These are phyloP conservation scores for Vitellaria paradoxa DNA, from an alignment of 179 eudicot species.

Conservation along the genomic window DNA sequence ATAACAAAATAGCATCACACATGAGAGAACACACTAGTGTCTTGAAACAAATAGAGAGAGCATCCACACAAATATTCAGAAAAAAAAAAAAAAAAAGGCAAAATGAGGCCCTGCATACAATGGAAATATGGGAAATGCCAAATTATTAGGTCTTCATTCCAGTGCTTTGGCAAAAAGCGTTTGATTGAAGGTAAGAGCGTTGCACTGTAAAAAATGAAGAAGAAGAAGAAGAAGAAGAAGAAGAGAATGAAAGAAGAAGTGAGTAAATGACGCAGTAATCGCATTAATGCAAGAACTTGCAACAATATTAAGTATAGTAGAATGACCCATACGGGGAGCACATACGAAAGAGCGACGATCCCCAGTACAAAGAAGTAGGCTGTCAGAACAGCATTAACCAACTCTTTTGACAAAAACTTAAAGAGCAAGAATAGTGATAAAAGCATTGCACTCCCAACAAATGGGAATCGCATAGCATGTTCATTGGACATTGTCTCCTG, in stretches of 20 bases:
- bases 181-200: conserved; percentile 79
- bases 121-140: conserved; percentile 86
- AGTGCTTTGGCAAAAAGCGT: conserved; percentile 69
- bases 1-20: background rate
- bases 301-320: conserved; percentile 11
- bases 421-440: conserved; percentile 86
- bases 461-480: conserved; percentile 97
- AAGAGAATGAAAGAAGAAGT: background rate
- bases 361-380: conserved; percentile 91
- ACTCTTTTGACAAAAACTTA: conserved; percentile 87
- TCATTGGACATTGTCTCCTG: conserved; percentile 99
- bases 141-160: conserved; percentile 75
- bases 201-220: conserved; percentile 46
- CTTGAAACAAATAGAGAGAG: background rate
- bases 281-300: background rate
- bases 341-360: conserved; percentile 90
- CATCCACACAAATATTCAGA: background rate
- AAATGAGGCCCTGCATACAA: conserved; percentile 39
- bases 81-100: background rate
- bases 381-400: conserved; percentile 92
- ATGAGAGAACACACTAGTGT: background rate
- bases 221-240: background rate
- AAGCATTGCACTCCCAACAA: conserved; percentile 97
- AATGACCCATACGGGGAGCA: conserved; percentile 25
- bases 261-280: background rate